A percentile compares a stretch with the other conserved stretches of the same genome.
phyloP scores from a whole-genome alignment of 495 filamentous ascomycete genomes.

The Gamarada debralockiae region DNA sequence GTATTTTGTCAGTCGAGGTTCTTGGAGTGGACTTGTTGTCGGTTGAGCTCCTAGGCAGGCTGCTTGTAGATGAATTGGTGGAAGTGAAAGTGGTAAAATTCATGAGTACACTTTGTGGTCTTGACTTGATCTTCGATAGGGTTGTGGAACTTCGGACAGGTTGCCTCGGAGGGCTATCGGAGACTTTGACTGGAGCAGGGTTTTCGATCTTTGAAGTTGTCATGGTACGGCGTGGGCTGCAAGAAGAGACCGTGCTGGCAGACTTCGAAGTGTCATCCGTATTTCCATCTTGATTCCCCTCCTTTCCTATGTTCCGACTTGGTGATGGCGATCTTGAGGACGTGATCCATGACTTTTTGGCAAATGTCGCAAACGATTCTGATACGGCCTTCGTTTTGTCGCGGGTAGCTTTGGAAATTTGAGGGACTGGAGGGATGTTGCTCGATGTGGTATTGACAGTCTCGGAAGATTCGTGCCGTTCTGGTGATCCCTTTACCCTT shows the following conservation, averaged over 20 bases:
- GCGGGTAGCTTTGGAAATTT: constrained; percentile 19
- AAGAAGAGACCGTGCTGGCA: neutral
- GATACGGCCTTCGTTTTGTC: constrained; percentile 34
- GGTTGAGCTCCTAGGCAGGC: constrained; percentile 34
- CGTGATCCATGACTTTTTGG: constrained; percentile 63
- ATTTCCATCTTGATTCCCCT: constrained; percentile 11
- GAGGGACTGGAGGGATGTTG: constrained; percentile 20
- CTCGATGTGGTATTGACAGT: constrained; percentile 11
- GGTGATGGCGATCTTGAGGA: constrained; percentile 61
- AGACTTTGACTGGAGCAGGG: constrained; percentile 1
- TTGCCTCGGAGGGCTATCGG: constrained; percentile 10
- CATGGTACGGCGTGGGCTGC: neutral
- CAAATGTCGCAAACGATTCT: constrained; percentile 61
- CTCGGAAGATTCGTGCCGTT: constrained; percentile 12
- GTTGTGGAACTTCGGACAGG: constrained; percentile 6
- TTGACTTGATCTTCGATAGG: constrained; percentile 15
- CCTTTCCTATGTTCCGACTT: constrained; percentile 13
- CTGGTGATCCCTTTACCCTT: constrained; percentile 25
- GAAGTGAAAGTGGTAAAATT: constrained; percentile 20
- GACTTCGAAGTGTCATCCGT: constrained; percentile 9
- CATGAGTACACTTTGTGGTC: constrained; percentile 26
- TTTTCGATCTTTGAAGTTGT: constrained; percentile 13
- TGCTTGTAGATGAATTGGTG: constrained; percentile 28
- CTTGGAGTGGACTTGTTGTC: constrained; percentile 46
- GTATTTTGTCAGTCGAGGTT: constrained; percentile 44